Evolutionary conservation across 352 stramenopile genomes (phyloP).

Genomic region (Pilasporangium apinafurcum): DNA sequence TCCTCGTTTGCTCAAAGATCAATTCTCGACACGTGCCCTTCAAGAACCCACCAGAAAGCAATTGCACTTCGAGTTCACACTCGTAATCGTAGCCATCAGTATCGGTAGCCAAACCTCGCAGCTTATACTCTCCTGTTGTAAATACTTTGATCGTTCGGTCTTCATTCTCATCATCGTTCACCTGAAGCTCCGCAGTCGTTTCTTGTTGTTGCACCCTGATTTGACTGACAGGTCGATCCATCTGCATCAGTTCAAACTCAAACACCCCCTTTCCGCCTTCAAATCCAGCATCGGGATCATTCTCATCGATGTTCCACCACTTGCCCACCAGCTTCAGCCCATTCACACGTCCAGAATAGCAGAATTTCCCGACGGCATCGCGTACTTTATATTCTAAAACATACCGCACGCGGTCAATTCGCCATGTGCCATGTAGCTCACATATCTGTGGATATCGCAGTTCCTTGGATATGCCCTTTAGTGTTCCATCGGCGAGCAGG

Average conservation of each 20-base stretch:
- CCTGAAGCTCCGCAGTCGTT: neutral
- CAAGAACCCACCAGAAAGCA: conserved; percentile 26
- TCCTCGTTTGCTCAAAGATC: conserved; percentile 45
- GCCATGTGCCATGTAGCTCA: conserved; percentile 37
- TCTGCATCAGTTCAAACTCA: conserved; percentile 36
- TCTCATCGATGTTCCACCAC: conserved; percentile 57
- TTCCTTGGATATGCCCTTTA: conserved; percentile 50
- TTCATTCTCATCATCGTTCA: conserved; percentile 15
- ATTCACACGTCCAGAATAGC: conserved; percentile 44
- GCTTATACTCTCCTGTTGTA: conserved; percentile 43
- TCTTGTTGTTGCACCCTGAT: neutral
- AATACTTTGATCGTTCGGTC: conserved; percentile 21
- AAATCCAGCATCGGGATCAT: conserved; percentile 34
- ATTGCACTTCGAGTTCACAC: conserved; percentile 41
- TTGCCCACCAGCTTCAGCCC: conserved; percentile 32
- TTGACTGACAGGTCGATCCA: conserved; percentile 1
- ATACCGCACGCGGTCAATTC: conserved; percentile 46
- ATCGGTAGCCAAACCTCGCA: conserved; percentile 58
- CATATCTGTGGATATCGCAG: conserved; percentile 58
- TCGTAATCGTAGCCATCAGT: conserved; percentile 70
- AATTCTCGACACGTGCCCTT: conserved; percentile 36
- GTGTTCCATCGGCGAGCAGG: conserved; percentile 40
- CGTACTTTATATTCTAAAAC: conserved; percentile 58
- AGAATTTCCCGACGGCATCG: conserved; percentile 52
- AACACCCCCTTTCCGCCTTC: conserved; percentile 52